These are phyloP conservation scores for Colletotrichum godetiae DNA, from an alignment of 2,329 filamentous ascomycete genomes.

Conservation along the genomic window DNA sequence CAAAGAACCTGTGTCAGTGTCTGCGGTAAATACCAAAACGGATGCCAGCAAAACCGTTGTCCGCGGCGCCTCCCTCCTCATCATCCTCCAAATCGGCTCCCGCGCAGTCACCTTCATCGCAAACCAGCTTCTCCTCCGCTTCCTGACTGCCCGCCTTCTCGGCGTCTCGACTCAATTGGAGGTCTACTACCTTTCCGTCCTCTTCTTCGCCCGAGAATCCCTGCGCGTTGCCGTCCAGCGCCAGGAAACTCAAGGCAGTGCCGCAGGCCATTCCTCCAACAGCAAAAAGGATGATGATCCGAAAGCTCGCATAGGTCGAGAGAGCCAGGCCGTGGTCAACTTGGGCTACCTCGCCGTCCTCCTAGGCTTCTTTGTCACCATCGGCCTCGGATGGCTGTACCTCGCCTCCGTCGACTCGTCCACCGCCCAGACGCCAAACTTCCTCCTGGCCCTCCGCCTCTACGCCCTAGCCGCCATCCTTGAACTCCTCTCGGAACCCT, in stretches of 20 bases:
- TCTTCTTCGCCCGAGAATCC: conserved; percentile 94
- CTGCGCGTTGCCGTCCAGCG: conserved; percentile 92
- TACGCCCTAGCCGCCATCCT: conserved; percentile 70
- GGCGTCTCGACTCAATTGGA: conserved; percentile 92
- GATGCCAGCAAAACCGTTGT: conserved; percentile 52
- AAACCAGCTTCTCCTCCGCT: conserved; percentile 91
- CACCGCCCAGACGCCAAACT: conserved; percentile 70
- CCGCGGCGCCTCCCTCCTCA: conserved; percentile 84
- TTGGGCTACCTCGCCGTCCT: conserved; percentile 83
- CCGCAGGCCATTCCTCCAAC: conserved; percentile 35
- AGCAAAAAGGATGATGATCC: conserved; percentile 40
- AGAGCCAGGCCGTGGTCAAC: conserved; percentile 85
- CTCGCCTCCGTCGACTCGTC: conserved; percentile 60
- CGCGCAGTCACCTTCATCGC: conserved; percentile 89
- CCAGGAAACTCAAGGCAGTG: conserved; percentile 52
- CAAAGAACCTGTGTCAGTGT: not conserved
- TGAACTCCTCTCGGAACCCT: conserved; percentile 88
- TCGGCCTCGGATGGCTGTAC: conserved; percentile 76
- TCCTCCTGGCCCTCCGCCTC: conserved; percentile 63
- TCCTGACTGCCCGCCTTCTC: conserved; percentile 84
- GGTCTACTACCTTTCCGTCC: conserved; percentile 89
- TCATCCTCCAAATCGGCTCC: conserved; percentile 88
- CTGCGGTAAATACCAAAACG: not conserved
- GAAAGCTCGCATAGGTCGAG: conserved; percentile 45
- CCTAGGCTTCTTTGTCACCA: conserved; percentile 74